These are phyloP conservation scores for Triangularia verruculosa DNA, from an alignment of 2,329 filamentous ascomycete genomes.

Conservation along the genomic window DNA sequence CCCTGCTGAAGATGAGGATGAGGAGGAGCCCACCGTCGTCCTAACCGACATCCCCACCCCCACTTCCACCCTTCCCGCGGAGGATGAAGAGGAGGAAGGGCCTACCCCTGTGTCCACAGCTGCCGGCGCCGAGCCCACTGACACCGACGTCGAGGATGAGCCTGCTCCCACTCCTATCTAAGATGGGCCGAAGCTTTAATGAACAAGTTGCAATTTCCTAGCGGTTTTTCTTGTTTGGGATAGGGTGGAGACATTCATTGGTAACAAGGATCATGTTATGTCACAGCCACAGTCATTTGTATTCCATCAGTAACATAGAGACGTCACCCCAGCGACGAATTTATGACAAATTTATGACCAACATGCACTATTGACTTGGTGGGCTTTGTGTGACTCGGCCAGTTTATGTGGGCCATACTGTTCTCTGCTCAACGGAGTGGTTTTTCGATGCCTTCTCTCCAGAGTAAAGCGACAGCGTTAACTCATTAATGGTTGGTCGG, in stretches of 20 bases:
- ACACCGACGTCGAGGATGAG: neutral
- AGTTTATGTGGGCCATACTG: no score
- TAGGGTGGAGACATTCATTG: neutral
- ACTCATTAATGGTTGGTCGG: no score
- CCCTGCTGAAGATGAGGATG: neutral
- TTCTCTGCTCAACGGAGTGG: no score
- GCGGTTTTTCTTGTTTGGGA: neutral
- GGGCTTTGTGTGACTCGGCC: neutral
- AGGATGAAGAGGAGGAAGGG: neutral
- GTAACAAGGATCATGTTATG: neutral
- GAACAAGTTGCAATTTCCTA: neutral
- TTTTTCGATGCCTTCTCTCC: no score
- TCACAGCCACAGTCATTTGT: neutral
- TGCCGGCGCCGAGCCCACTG: neutral
- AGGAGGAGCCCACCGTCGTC: neutral
- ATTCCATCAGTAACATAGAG: neutral
- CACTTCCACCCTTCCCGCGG: neutral
- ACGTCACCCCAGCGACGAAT: neutral
- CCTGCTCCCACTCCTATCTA: neutral
- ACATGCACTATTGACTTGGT: neutral
- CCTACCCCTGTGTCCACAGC: neutral
- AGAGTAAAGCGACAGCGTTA: no score
- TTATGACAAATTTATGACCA: neutral
- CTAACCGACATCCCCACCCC: neutral
- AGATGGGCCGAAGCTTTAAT: neutral